Base-by-base conservation (phyloP, 768 basidiomycete genomes). In the Lyophyllum atratum region DNA sequence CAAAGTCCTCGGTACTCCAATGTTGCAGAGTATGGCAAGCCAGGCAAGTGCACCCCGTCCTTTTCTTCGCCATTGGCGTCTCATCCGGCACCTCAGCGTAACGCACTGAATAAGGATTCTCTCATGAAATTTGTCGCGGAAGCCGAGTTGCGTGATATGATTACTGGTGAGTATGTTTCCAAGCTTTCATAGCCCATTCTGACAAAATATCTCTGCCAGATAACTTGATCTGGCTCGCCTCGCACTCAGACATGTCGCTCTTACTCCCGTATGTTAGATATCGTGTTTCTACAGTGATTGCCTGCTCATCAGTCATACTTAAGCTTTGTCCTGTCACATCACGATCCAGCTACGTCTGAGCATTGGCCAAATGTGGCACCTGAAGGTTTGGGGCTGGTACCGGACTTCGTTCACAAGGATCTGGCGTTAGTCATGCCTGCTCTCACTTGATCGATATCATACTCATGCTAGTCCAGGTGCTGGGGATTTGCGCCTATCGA, bases 401-500 rank as follows among this genome's bases (percentile, higher is more conserved):
- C 69, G 24, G 63, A 60, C 12, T 62, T 69, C 15, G 62, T 65
- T 6, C 45, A 61, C 17, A 56, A 58, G 42, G 61, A 64, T 59
- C 28, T 60, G 22, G 42, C 31, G 68, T 67, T 22, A 63, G 65
- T 55, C 26, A 6, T 25, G n/a, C n/a, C 14, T 33, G 44, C 19
- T n/a, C 15, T 12, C 12, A 37, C 22, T 26, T n/a, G 11, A 31
- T 21, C 26, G 43, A 51, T 42, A 47, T 19, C 43, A 45, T 19
- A n/a, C 26, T 19, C 53, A 47, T 22, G 10, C 34, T 21, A 26
- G 49, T 49, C 1, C 42, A 72, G 67, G 17, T 55, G 59, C 14
- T 71, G 68, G 68, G 51, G 33, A 22, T 65, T 70, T 37, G 64
- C 65, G 10, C 68, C 70, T 2, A 67, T 72, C 43, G 60, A 71